Evolutionary conservation across 768 basidiomycete genomes (phyloP), one percentile per base, ranked within the genome.

Genomic region (Thelephora aurantiotincta): DNA sequence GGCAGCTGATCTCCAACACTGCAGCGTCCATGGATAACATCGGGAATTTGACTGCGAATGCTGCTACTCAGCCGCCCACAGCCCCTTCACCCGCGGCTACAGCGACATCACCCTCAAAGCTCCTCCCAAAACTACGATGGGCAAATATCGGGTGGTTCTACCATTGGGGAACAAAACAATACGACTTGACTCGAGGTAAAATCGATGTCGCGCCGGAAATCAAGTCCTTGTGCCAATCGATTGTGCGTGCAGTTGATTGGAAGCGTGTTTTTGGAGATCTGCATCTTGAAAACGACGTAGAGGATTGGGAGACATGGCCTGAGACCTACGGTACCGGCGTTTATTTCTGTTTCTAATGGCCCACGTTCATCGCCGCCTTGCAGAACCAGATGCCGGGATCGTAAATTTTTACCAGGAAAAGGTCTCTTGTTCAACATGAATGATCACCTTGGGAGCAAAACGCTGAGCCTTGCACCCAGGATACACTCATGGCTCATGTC

Each of bases 401-500:
- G 83, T 96, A 47, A 98, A 98, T 59, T 96, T 92, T 58, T 97
- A 96, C 59, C 87, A 92, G 61, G 73, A 72, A 41, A 84, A 80
- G 63, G 80, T n/a, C 11, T 11, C 33, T 7, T 19, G 30, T 2
- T 4, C 19, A 7, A 11, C 26, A 2, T 35, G 11, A n/a, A 2
- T 35, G 11, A n/a, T 45, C 20, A 14, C 38, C 42, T 49, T 30
- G 26, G 9, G 9, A 30, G 9, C 26, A 30, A 30, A 30, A 30
- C 9, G 9, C 11, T 13, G 41, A 18, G 38, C 46, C 16, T 43
- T 16, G n/a, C 26, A 51, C 4, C 26, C 51, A 80, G 75, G 92
- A 98, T 52, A 88, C 91, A 0, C 75, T 99, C 16, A 97, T 97
- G 84, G 94, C 78, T 0, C 94, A 99, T 61, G 89, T 96, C n/a